Evolutionary conservation across 1,284 basidiomycete species (phyloP).

Genomic region (Ganoderma resinaceum): DNA sequence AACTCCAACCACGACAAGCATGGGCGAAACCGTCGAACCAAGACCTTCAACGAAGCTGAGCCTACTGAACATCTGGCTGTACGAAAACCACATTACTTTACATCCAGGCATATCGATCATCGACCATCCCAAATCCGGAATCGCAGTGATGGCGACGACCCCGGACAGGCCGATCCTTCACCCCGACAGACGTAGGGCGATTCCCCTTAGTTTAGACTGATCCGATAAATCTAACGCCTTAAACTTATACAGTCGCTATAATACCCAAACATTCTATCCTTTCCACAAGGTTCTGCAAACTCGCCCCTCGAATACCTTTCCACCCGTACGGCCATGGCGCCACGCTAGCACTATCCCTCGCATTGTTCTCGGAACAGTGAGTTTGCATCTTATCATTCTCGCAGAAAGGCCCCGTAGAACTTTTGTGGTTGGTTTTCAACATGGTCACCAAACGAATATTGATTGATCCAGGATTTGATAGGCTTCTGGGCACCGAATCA

Average conservation of each 20-base stretch:
- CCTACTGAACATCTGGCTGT: neutral
- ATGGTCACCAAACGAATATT: neutral
- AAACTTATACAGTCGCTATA: slow-evolving; percentile 56
- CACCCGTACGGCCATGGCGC: slow-evolving; percentile 62
- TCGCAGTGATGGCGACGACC: neutral
- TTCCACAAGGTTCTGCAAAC: slow-evolving; percentile 62
- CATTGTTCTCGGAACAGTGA: slow-evolving; percentile 70
- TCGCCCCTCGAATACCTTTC: slow-evolving; percentile 43
- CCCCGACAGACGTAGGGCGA: neutral
- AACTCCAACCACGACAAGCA: neutral
- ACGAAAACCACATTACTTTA: neutral
- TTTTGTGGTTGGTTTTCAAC: neutral
- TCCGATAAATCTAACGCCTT: neutral
- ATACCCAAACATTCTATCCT: slow-evolving; percentile 73
- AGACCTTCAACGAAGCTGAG: neutral
- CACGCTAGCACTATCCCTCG: slow-evolving; percentile 65
- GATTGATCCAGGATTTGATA: slow-evolving; percentile 39
- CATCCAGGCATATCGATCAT: neutral
- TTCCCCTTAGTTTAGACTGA: neutral
- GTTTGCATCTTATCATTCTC: slow-evolving; percentile 35
- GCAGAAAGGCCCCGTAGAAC: neutral
- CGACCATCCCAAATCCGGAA: neutral
- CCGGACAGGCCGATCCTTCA: neutral
- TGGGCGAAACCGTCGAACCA: neutral
- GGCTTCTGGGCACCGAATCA: slow-evolving; percentile 52